Evolutionary conservation across 2,329 filamentous ascomycete species (phyloP).

Genomic region (Colletotrichum gloeosporioides): DNA sequence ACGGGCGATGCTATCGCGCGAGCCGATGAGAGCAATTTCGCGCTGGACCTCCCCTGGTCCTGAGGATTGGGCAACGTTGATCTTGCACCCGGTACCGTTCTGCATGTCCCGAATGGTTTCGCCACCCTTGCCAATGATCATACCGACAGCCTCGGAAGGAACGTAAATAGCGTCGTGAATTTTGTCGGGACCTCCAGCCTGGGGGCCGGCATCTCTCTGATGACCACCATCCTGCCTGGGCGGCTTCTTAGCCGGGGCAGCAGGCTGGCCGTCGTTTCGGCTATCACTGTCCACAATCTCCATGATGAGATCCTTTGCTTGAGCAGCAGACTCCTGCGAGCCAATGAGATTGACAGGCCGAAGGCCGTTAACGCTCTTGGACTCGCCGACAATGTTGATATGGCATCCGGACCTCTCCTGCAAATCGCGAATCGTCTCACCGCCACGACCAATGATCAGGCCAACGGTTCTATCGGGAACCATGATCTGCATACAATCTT

Average conservation of each 20-base stretch:
- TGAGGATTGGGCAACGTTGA: slow-evolving; percentile 86
- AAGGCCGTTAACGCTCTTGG: slow-evolving; percentile 89
- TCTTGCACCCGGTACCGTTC: slow-evolving; percentile 85
- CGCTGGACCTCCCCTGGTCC: slow-evolving; percentile 80
- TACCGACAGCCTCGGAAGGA: slow-evolving; percentile 89
- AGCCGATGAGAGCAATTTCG: slow-evolving; percentile 85
- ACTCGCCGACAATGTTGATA: slow-evolving; percentile 93
- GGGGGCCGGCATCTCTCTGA: slow-evolving; percentile 34
- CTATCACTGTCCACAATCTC: slow-evolving; percentile 95
- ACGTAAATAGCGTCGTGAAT: slow-evolving; percentile 84
- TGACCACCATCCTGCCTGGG: slow-evolving; percentile 35
- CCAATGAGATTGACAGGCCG: slow-evolving; percentile 92
- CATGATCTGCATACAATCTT: slow-evolving; percentile 91
- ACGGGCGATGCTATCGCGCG: slow-evolving; percentile 75
- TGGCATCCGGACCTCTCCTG: slow-evolving; percentile 94
- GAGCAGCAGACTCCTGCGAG: slow-evolving; percentile 72
- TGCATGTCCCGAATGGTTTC: slow-evolving; percentile 97
- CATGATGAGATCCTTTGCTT: slow-evolving; percentile 86
- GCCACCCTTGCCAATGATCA: slow-evolving; percentile 95
- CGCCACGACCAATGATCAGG: slow-evolving; percentile 90
- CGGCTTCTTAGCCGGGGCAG: slow-evolving; percentile 31
- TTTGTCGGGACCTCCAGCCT: slow-evolving; percentile 60
- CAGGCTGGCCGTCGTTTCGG: slow-evolving; percentile 53
- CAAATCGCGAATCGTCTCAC: slow-evolving; percentile 90
- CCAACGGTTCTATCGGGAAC: slow-evolving; percentile 92